A percentile compares a stretch with the other conserved stretches of the same genome.
Conservation (phyloP, 495 filamentous ascomycete species). For the Aspergillus haitiensis region DNA sequence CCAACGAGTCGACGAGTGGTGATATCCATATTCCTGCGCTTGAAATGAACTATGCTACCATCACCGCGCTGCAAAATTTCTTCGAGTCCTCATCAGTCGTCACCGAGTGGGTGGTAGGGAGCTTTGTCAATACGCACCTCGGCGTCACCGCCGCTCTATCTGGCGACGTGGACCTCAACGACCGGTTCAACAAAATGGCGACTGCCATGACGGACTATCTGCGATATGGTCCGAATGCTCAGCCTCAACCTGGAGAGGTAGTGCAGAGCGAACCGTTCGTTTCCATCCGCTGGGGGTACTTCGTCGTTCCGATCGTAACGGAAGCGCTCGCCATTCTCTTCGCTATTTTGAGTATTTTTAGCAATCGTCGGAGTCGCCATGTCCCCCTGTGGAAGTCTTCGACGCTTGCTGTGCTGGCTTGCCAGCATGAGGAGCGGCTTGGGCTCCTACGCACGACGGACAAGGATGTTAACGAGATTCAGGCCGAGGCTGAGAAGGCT, state of each 20-base stretch:
- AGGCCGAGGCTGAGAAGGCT: conserved; percentile 17
- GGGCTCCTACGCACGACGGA: conserved; percentile 18
- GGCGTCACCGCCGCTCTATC: conserved; percentile 17
- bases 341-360: conserved; percentile 19
- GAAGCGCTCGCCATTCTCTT: conserved; percentile 23
- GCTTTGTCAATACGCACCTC: conserved; percentile 17
- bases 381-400: conserved; percentile 29
- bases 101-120: conserved; percentile 19
- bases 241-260: conserved; percentile 14
- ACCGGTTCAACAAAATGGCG: conserved; percentile 23
- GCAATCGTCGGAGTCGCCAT: conserved; percentile 21
- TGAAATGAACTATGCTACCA: conserved; percentile 7
- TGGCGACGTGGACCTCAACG: conserved; percentile 16
- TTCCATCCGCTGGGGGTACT: conserved; percentile 23
- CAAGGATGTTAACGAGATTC: conserved; percentile 19
- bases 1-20: conserved; percentile 2
- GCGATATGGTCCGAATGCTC: conserved; percentile 20
- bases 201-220: conserved; percentile 23
- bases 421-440: conserved; percentile 18
- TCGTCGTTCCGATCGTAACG: conserved; percentile 22
- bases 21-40: conserved; percentile 8
- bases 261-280: conserved; percentile 18
- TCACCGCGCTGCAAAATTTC: conserved; percentile 14
- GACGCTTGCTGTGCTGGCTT: conserved; percentile 24
- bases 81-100: conserved; percentile 17